Evolutionary conservation across 2,329 filamentous ascomycete species (phyloP).

Genomic region (Macrophomina pseudophaseolina): DNA sequence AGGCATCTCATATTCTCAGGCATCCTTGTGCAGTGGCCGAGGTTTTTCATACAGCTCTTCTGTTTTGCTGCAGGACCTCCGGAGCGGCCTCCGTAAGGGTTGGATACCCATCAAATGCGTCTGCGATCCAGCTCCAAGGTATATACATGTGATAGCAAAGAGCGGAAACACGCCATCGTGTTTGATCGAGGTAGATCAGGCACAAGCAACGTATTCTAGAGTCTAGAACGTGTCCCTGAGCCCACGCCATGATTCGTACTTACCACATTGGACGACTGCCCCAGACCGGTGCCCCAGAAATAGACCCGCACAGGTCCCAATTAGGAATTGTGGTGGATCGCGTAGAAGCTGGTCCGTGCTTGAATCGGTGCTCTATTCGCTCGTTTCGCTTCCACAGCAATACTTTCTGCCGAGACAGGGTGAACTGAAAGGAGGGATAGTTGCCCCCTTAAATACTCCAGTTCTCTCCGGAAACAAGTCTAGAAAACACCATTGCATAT

Average conservation of each 20-base stretch:
- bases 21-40: too few species aligned
- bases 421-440: neutral
- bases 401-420: neutral
- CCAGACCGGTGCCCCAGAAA: slow-evolving; percentile 10
- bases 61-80: too few species aligned
- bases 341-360: neutral
- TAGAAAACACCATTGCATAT: neutral
- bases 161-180: neutral
- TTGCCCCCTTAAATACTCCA: slow-evolving; percentile 1
- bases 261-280: neutral
- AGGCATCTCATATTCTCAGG: too few species aligned
- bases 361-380: slow-evolving; percentile 1
- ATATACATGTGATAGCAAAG: neutral
- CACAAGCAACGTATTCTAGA: neutral
- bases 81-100: too few species aligned
- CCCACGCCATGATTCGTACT: neutral
- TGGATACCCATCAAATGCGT: too few species aligned
- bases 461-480: neutral
- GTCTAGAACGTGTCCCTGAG: neutral
- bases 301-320: slow-evolving; percentile 6
- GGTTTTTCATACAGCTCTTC: too few species aligned
- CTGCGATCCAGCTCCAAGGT: neutral
- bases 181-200: neutral
- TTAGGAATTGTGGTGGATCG: slow-evolving; percentile 5
- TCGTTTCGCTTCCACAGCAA: slow-evolving; percentile 3